These are phyloP conservation scores for Erucastrum elatum DNA, from an alignment of 345 rosid species.

Conservation along the genomic window DNA sequence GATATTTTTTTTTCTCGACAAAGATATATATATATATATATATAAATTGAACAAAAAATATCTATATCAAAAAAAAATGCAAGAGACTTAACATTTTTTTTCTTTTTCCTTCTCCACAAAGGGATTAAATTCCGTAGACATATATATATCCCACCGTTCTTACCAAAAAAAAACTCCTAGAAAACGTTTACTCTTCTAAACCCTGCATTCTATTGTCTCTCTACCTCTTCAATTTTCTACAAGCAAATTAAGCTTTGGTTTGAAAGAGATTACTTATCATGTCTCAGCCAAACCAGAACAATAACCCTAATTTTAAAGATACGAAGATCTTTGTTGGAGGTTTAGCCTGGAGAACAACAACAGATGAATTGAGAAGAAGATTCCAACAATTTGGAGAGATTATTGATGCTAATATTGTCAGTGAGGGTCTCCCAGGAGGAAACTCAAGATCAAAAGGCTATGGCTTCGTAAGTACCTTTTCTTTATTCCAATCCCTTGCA, in stretches of 20 bases:
- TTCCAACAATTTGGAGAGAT: constrained; percentile 13
- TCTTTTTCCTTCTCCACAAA: background rate
- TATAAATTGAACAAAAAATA: background rate
- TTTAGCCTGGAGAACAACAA: constrained; percentile 20
- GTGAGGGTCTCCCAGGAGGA: background rate
- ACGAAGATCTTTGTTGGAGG: constrained; percentile 19
- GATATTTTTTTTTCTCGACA: too few species aligned
- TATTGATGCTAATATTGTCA: constrained; percentile 22
- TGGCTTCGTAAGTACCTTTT: constrained; percentile 22
- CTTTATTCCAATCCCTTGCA: background rate
- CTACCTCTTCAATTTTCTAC: background rate
- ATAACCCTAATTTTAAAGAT: background rate
- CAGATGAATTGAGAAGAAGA: background rate
- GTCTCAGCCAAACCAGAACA: background rate
- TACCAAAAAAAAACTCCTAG: background rate
- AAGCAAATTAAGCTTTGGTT: background rate
- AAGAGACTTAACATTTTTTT: background rate
- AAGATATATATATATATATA: background rate
- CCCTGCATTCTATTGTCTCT: background rate
- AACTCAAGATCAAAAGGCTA: constrained; percentile 19
- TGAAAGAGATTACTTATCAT: background rate
- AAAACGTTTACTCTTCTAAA: background rate
- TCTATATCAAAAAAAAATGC: background rate
- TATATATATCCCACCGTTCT: background rate
- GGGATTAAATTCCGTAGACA: background rate